These are phyloP conservation scores for Gossypium rotundifolium DNA, from an alignment of 345 rosid genomes.

Conservation along the genomic window DNA sequence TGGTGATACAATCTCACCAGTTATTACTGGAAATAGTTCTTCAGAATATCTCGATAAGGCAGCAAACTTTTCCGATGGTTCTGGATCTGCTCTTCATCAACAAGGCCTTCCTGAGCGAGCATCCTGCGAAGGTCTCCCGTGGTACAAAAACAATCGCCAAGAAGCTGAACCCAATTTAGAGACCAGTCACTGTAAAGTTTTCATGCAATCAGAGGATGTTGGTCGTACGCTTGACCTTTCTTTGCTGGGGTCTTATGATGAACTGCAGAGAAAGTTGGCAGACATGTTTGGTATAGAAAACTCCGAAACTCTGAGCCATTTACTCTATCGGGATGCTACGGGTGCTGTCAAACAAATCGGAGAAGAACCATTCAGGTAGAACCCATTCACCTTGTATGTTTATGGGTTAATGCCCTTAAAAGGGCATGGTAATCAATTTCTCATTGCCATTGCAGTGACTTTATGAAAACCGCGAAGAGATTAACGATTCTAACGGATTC, in stretches of 20 bases:
- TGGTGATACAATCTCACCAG: slow-evolving; percentile 32
- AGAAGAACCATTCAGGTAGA: slow-evolving; percentile 86
- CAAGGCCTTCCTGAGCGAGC: slow-evolving; percentile 27
- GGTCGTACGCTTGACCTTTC: slow-evolving; percentile 84
- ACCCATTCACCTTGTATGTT: not conserved
- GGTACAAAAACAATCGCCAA: slow-evolving; percentile 29
- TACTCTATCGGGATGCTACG: slow-evolving; percentile 59
- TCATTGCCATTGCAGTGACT: slow-evolving; percentile 34
- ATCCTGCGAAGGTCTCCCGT: slow-evolving; percentile 27
- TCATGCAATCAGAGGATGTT: slow-evolving; percentile 84
- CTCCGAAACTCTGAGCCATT: slow-evolving; percentile 45
- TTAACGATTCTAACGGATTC: slow-evolving; percentile 50
- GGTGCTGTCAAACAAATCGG: slow-evolving; percentile 60
- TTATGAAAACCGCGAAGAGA: slow-evolving; percentile 44
- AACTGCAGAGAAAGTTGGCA: slow-evolving; percentile 21
- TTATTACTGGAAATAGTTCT: slow-evolving; percentile 23
- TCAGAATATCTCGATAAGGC: slow-evolving; percentile 21
- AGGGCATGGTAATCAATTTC: slow-evolving; percentile 1
- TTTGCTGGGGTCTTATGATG: slow-evolving; percentile 65
- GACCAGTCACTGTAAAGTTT: slow-evolving; percentile 81
- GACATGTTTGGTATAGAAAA: slow-evolving; percentile 35
- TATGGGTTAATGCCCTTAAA: not conserved
- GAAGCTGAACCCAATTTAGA: slow-evolving; percentile 37
- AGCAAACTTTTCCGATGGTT: slow-evolving; percentile 26
- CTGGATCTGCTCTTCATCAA: slow-evolving; percentile 28